phyloP scores from a whole-genome alignment of 345 rosid species.

The Eucalyptus fibrosa region DNA sequence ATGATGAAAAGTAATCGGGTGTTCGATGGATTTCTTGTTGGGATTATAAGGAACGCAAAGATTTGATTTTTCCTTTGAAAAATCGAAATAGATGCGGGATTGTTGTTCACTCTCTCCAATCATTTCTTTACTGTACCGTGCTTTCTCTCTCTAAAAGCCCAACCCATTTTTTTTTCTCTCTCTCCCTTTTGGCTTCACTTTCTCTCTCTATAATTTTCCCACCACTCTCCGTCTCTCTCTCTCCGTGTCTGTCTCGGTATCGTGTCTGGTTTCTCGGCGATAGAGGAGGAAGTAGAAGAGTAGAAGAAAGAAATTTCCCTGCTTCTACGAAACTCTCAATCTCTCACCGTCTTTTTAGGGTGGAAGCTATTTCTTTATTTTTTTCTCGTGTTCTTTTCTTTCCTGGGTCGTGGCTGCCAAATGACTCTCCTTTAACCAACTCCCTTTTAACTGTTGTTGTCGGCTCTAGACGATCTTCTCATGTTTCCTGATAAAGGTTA shows the following conservation, averaged over 20 bases:
- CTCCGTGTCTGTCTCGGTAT: not conserved
- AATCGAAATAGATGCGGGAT: not conserved
- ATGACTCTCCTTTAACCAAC: not conserved
- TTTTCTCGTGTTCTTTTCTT: not conserved
- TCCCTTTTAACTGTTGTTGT: not conserved
- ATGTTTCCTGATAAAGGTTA: not conserved
- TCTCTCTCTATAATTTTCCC: not conserved
- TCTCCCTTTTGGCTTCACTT: not conserved
- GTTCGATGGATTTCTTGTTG: not conserved
- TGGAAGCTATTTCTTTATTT: not conserved
- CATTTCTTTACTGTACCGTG: not conserved
- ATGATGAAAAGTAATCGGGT: not conserved
- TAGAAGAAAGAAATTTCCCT: constrained; percentile 59
- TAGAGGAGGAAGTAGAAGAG: constrained; percentile 77
- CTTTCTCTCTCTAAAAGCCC: not conserved
- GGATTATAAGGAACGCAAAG: not conserved
- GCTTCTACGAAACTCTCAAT: constrained; percentile 67
- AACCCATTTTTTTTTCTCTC: not conserved
- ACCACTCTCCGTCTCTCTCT: not conserved
- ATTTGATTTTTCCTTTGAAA: not conserved
- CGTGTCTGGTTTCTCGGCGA: constrained; percentile 57
- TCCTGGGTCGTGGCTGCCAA: not conserved
- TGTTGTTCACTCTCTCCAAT: not conserved
- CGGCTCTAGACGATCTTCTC: not conserved
- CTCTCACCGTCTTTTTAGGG: constrained; percentile 5